Base-by-base conservation (phyloP, 805 yeast species). In the Candida tibetensis region DNA sequence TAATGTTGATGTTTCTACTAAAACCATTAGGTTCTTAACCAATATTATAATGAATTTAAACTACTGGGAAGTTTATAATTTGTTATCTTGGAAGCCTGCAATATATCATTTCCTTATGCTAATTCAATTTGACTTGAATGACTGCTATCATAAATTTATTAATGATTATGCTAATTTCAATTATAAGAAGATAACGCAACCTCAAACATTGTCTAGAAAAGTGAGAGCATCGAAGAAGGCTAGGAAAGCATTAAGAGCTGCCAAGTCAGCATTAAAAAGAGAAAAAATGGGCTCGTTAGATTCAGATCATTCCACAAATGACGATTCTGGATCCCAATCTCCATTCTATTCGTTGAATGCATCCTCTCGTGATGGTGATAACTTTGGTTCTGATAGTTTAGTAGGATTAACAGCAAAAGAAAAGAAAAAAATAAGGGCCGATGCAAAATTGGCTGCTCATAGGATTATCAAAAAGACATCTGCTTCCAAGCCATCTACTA, bases 1-100 rank as follows among this genome's bases (percentile, higher is more conserved):
- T 30, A 48, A 52, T 28, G 52, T 67, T 28, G 62, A 53, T 9
- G 44, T 69, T 14, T 55, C 72, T 5, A 55, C 72, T 1, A 45
- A 42, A 28, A 51, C 69, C 3, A 64, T 68, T 19, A 45, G 71
- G 26, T 66, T 64, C 39, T 52, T 69, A 39, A 66, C 73, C 15
- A 51, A 53, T 10, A 51, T 66, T 1, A 42, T 69, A 14, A 62
- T 64, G 69, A 47, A 47, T 28, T 48, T 66, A 30, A 69, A 69
- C 44, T 69, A 69, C 49, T 69, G 74, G 74, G 73, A 69, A 45
- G 43, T 69, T 17, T 68, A 66, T 49, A 68, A 66, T 34, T 49
- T 69, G 27, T 52, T 69, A 13, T 51, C 55, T 14, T 64, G 70
- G 69, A 66, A 67, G 41, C 73, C 74, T 2, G 59, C 69, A 4